Percentiles rank a stretch among this genome's conserved stretches.
phyloP scores from a whole-genome alignment of 2,329 filamentous ascomycete species.

The Tetracladium maxilliforme region DNA sequence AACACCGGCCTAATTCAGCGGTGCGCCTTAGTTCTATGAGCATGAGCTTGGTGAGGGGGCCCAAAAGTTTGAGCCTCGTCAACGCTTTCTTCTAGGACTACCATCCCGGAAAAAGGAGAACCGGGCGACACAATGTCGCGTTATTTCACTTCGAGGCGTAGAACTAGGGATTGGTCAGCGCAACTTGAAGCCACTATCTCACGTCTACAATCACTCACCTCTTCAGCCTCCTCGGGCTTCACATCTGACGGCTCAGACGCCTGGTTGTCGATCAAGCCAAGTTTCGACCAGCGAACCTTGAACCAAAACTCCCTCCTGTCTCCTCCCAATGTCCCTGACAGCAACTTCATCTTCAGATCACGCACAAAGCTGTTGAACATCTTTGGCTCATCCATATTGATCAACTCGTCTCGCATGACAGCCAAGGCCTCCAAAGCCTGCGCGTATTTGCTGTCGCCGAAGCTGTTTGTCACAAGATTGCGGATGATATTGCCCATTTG shows the following conservation, averaged over 20 bases:
- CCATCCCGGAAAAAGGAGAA: no score
- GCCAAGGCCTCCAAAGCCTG: constrained; percentile 62
- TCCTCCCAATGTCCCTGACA: constrained; percentile 57
- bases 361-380: constrained; percentile 64
- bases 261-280: constrained; percentile 59
- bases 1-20: no score
- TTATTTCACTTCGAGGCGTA: constrained; percentile 9
- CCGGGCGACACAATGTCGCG: no score
- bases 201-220: constrained; percentile 28
- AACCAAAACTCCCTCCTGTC: constrained; percentile 77
- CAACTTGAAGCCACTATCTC: no score
- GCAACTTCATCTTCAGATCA: constrained; percentile 56
- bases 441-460: constrained; percentile 62
- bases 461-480: constrained; percentile 52
- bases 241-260: constrained; percentile 51
- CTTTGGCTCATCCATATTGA: constrained; percentile 58
- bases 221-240: constrained; percentile 54
- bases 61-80: no score
- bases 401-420: constrained; percentile 64
- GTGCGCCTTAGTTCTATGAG: no score
- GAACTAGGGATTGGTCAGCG: constrained; percentile 10
- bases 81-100: no score
- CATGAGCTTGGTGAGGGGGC: no score
- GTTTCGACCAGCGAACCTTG: constrained; percentile 45
- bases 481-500: constrained; percentile 64